These are phyloP conservation scores for Vaccinium corymbosum DNA, from an alignment of 148 eudicot species.

Conservation along the genomic window DNA sequence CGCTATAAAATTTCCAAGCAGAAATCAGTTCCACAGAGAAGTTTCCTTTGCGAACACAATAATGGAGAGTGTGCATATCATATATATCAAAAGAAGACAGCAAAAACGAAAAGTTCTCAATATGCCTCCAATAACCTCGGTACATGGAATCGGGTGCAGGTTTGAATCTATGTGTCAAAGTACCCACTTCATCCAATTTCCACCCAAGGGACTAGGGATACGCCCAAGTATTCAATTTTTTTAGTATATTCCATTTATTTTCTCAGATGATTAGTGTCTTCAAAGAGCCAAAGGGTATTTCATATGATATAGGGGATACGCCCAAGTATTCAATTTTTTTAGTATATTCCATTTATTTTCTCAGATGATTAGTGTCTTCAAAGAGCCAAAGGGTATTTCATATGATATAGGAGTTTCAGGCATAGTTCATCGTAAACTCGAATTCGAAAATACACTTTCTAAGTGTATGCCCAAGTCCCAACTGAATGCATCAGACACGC, in stretches of 20 bases:
- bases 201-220: no score
- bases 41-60: background rate
- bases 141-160: no score
- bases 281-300: background rate
- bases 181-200: no score
- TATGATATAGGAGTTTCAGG: background rate
- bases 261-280: background rate
- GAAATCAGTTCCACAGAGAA: constrained; percentile 17
- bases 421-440: background rate
- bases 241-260: background rate
- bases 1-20: constrained; percentile 22
- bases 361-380: background rate
- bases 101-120: background rate
- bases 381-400: background rate
- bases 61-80: background rate
- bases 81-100: background rate
- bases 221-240: background rate
- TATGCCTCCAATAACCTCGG: background rate
- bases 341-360: background rate
- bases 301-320: background rate
- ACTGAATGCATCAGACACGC: background rate
- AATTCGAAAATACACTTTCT: background rate
- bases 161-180: no score
- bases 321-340: background rate
- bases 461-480: background rate